phyloP scores from a whole-genome alignment of 345 rosid genomes.

The Arabis hirsuta region DNA sequence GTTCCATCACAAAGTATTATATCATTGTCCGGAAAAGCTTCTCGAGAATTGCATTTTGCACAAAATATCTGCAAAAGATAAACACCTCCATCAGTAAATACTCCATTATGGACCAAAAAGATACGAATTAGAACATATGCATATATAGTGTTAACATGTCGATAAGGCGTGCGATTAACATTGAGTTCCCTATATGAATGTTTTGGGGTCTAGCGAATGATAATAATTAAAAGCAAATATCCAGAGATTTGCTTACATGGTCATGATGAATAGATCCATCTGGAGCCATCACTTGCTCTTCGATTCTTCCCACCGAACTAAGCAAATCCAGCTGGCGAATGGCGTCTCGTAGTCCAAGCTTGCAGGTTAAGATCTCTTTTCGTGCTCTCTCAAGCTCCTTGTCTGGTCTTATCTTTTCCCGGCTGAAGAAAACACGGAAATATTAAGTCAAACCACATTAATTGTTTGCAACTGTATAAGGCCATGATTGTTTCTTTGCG shows the following conservation, averaged over 20 bases:
- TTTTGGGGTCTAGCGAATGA: neutral
- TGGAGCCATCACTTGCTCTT: slow-evolving; percentile 80
- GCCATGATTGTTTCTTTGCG: slow-evolving; percentile 18
- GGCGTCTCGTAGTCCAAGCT: slow-evolving; percentile 92
- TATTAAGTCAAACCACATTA: slow-evolving; percentile 26
- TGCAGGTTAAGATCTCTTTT: slow-evolving; percentile 85
- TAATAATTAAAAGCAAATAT: neutral
- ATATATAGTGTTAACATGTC: neutral
- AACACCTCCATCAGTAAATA: slow-evolving; percentile 23
- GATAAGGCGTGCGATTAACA: neutral
- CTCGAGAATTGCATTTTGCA: slow-evolving; percentile 85
- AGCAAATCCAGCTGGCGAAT: slow-evolving; percentile 79
- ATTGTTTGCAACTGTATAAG: slow-evolving; percentile 1
- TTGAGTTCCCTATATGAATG: neutral
- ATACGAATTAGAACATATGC: neutral
- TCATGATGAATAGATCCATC: slow-evolving; percentile 98
- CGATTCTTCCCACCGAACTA: slow-evolving; percentile 83
- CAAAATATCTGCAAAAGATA: slow-evolving; percentile 73
- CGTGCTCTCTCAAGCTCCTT: slow-evolving; percentile 87
- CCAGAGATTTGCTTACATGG: slow-evolving; percentile 56
- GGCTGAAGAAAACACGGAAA: slow-evolving; percentile 50
- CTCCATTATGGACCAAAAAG: neutral
- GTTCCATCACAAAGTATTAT: slow-evolving; percentile 96
- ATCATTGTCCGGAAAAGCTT: slow-evolving; percentile 89
- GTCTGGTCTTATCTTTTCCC: slow-evolving; percentile 93